Evolutionary conservation across 2,329 filamentous ascomycete species (phyloP).

Genomic region (Phaeophleospora eucalypticola): DNA sequence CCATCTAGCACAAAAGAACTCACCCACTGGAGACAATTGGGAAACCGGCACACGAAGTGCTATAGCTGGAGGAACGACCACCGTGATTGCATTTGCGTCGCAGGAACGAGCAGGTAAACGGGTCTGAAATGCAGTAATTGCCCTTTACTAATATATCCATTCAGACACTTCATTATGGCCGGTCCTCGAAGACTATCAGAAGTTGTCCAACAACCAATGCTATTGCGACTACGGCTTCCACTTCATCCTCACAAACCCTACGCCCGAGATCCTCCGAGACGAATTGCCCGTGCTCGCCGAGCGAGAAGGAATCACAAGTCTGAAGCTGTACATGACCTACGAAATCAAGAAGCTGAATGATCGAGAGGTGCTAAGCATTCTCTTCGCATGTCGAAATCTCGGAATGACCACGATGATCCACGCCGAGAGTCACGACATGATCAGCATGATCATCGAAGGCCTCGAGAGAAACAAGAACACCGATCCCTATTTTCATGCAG

Average conservation of each 20-base stretch:
- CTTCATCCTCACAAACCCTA: conserved; percentile 48
- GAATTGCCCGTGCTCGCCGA: conserved; percentile 42
- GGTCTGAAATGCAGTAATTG: too few species aligned
- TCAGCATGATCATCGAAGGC: conserved; percentile 40
- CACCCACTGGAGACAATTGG: conserved; percentile 43
- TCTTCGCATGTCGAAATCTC: conserved; percentile 45
- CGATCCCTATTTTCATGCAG: conserved; percentile 45
- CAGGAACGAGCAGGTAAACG: conserved; percentile 48
- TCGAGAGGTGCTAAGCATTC: conserved; percentile 48
- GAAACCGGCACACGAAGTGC: conserved; percentile 52
- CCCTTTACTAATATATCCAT: too few species aligned
- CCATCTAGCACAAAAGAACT: conserved; percentile 45
- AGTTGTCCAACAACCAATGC: conserved; percentile 41
- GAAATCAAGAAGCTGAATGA: conserved; percentile 49
- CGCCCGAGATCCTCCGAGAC: conserved; percentile 35
- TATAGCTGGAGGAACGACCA: conserved; percentile 57
- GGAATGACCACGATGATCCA: conserved; percentile 50
- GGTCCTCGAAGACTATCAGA: conserved; percentile 47
- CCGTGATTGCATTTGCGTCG: conserved; percentile 55
- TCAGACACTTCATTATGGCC: conserved; percentile 45
- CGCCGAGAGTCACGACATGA: conserved; percentile 47
- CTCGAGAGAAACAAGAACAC: conserved; percentile 39
- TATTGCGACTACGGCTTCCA: conserved; percentile 59
- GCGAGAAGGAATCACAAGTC: conserved; percentile 43
- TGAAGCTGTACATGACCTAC: conserved; percentile 55